A percentile compares a stretch with the other conserved stretches of the same genome.
Conservation (phyloP, 352 stramenopile genomes). For the Globisporangium nunn region DNA sequence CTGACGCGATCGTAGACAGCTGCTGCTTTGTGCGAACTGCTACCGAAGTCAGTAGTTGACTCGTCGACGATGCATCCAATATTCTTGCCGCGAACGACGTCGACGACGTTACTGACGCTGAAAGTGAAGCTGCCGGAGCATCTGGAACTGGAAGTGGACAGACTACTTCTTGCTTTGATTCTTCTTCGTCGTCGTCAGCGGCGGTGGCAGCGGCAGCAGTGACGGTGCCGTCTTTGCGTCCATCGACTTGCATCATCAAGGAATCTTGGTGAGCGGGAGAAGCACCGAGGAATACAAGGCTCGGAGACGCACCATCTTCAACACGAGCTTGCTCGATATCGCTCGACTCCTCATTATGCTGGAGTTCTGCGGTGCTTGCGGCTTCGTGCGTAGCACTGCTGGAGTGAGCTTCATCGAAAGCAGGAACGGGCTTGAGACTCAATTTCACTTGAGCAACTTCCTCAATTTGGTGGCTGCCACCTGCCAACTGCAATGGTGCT, state of each 20-base stretch:
- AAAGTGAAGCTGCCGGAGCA: background rate
- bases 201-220: background rate
- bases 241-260: background rate
- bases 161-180: background rate
- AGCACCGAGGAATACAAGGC: background rate
- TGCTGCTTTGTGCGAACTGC: background rate
- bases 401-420: background rate
- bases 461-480: background rate
- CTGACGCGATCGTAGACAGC: background rate
- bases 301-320: background rate
- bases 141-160: background rate
- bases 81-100: background rate
- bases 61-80: background rate
- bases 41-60: background rate
- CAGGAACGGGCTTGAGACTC: background rate
- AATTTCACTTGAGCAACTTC: background rate
- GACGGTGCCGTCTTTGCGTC: background rate
- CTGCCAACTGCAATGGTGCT: background rate
- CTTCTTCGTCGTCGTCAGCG: background rate
- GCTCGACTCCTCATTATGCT: background rate
- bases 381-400: too few species aligned
- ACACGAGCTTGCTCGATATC: background rate
- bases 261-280: background rate
- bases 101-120: too few species aligned
- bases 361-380: background rate